A percentile compares a stretch with the other conserved stretches of the same genome.
phyloP scores from a whole-genome alignment of 129 eudicot species.

The Tagetes patula region DNA sequence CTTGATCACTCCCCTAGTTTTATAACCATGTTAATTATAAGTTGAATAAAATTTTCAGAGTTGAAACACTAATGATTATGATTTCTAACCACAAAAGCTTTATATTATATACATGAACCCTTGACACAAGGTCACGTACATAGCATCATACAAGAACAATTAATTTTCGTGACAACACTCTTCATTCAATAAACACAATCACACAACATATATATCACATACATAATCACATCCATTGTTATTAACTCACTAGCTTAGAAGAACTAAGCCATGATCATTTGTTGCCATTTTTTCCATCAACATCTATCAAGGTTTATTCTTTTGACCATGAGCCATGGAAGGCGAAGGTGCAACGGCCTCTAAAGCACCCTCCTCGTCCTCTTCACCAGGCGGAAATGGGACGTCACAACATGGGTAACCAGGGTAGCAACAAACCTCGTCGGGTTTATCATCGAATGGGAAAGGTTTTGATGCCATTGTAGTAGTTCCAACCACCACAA shows the following conservation, averaged over 20 bases:
- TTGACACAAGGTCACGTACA: no score
- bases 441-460: slow-evolving; percentile 32
- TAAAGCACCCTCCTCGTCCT: neutral
- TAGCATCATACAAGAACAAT: no score
- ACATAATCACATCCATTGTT: slow-evolving; percentile 12
- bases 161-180: neutral
- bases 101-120: no score
- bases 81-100: no score
- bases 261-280: neutral
- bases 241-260: neutral
- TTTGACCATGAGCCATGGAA: slow-evolving; percentile 9
- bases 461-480: slow-evolving; percentile 37
- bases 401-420: slow-evolving; percentile 29
- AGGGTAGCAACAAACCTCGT: slow-evolving; percentile 42
- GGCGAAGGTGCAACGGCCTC: slow-evolving; percentile 18
- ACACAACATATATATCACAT: slow-evolving; percentile 5
- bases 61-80: no score
- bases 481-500: slow-evolving; percentile 19
- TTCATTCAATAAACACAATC: neutral
- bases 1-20: no score
- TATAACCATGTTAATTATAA: no score
- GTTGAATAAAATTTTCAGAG: no score
- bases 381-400: slow-evolving; percentile 29
- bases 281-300: slow-evolving; percentile 3
- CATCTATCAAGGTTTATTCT: slow-evolving; percentile 21